phyloP scores from a whole-genome alignment of 768 basidiomycete species.

The Trametes elegans region DNA sequence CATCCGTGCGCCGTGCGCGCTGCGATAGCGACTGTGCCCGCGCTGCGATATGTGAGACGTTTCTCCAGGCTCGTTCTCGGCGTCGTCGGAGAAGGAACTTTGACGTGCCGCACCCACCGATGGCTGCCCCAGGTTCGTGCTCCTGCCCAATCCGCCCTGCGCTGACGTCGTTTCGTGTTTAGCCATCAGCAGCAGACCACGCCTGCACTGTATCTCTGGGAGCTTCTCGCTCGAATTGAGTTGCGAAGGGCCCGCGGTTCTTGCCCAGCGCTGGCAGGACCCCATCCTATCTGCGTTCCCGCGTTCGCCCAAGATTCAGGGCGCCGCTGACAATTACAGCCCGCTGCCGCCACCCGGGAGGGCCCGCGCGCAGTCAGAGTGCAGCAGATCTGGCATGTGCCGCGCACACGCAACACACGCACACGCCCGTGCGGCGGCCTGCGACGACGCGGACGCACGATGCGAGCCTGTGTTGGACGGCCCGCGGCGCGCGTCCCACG shows the following conservation, averaged over 20 bases:
- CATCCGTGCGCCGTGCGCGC: background rate
- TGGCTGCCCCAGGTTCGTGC: background rate
- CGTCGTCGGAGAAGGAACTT: background rate
- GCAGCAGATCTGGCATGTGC: conserved; percentile 1
- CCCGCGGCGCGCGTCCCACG: conserved; percentile 7
- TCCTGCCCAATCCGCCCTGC: background rate
- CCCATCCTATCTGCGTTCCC: background rate
- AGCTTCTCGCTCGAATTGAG: background rate
- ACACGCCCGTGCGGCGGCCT: no score
- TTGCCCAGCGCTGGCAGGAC: no score
- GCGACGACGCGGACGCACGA: conserved; percentile 4
- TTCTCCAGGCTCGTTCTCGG: background rate
- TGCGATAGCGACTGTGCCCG: background rate
- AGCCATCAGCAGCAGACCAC: background rate
- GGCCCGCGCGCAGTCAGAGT: background rate
- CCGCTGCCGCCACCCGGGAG: no score
- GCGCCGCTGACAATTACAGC: no score
- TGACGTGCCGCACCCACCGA: background rate
- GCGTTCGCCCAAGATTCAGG: no score
- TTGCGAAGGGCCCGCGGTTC: background rate
- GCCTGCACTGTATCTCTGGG: background rate
- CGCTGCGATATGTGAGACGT: background rate
- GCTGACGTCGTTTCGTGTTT: background rate
- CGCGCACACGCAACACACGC: no score
- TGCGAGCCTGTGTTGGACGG: background rate